Base-by-base conservation (phyloP, 2,329 filamentous ascomycete species). In the Lachnellula occidentalis region DNA sequence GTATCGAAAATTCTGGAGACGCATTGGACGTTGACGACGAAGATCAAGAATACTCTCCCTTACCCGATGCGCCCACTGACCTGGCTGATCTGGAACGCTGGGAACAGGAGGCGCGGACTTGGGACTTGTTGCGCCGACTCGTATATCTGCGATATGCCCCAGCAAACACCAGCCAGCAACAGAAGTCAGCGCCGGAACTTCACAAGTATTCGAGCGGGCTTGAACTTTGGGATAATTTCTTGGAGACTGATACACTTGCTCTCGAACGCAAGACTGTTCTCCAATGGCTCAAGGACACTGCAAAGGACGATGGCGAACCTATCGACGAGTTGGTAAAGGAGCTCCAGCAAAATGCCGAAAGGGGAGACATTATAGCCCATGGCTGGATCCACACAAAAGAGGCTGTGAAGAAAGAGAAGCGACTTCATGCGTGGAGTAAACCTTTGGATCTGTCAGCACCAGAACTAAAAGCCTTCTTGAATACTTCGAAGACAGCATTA, bases 301-400 rank as follows among this genome's bases (percentile, higher is more conserved):
- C 90, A 1, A 81, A 85, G 34, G 74, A 76, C 50, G 80, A 82
- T 24, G 81, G 83, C 3, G 84, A 85, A 41, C 84, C 88, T 58
- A 84, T 96, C 31, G 83, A 92, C 61, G 81, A 86, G 24, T 75
- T 95, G 27, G 87, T 92, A 49, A 79, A 85, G 50, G 86, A 92
- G 53, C 78, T 92, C 51, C 87, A 92, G 68, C 79, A 83, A 57
- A 85, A 85, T 58, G 87, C 89, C 12, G 88, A 92, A 56, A 79
- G 89, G 64, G 87, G 88, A 9, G 89, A 92, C 48, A 83, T 92
- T 9, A 89, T 94, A 74, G 85, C 88, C 27, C 85, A 91, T 69
- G 92, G 92, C 41, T 96, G 92, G 89, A 82, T 96, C 59, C 90
- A 96, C 69, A 96, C 94, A 0, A 88, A 91, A 59, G 84, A 89